A percentile compares a stretch with the other conserved stretches of the same genome.
Evolutionary conservation across 345 rosid species (phyloP).

Genomic region (Citrus unshiu): DNA sequence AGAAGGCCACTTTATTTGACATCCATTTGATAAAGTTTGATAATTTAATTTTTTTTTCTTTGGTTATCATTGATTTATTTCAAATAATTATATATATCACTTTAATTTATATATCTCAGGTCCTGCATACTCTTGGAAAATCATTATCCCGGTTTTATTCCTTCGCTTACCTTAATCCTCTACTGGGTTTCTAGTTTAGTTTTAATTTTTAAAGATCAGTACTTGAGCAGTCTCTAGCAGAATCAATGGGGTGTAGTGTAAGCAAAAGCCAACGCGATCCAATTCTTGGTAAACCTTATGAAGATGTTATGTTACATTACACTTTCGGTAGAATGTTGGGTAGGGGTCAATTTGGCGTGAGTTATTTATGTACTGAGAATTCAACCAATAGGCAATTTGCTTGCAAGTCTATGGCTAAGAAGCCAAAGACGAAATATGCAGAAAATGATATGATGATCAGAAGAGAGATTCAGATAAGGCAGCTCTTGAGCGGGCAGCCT

Average conservation of each 20-base stretch:
- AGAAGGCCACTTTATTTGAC: too few species aligned
- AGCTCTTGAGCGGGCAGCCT: conserved; percentile 87
- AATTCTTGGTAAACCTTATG: conserved; percentile 68
- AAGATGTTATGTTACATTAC: conserved; percentile 58
- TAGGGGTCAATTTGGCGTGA: conserved; percentile 87
- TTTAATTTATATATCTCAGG: too few species aligned
- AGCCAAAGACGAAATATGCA: conserved; percentile 39
- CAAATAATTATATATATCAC: too few species aligned
- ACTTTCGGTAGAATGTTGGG: conserved; percentile 70
- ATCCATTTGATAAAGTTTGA: too few species aligned
- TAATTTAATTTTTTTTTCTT: too few species aligned
- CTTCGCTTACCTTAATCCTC: too few species aligned
- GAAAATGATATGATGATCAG: conserved; percentile 59
- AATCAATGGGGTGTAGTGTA: too few species aligned
- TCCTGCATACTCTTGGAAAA: accelerated
- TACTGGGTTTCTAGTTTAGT: too few species aligned
- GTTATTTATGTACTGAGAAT: conserved; percentile 70
- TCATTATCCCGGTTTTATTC: too few species aligned
- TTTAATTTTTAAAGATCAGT: too few species aligned
- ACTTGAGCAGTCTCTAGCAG: too few species aligned
- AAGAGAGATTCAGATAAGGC: conserved; percentile 88
- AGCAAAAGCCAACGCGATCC: conserved; percentile 14
- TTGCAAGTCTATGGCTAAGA: conserved; percentile 78
- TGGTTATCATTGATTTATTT: too few species aligned
- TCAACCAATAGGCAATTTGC: conserved; percentile 61